Evolutionary conservation across 2,329 filamentous ascomycete genomes (phyloP), one percentile per base, ranked within the genome.

Genomic region (Leptoxyphium fumago): DNA sequence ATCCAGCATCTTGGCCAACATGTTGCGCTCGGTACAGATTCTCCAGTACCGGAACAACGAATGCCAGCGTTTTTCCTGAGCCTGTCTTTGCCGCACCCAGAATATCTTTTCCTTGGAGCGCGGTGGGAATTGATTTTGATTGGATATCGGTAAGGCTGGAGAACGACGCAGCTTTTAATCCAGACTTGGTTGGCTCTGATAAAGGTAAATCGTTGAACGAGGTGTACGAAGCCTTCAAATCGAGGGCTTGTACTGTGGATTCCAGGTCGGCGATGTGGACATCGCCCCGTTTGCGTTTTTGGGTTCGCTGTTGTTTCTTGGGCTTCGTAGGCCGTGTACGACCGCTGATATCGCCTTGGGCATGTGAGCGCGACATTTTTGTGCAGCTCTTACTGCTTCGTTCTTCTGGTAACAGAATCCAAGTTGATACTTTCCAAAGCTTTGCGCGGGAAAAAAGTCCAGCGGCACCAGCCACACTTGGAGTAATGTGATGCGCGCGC

Each of bases 41-140:
- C 64, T 98, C 91, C 41, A 98, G 74, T 0, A 96, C 81, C 1
- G 91, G 91, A 2, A 96, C 70, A 7, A 98, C 67, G 61, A 98
- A 98, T 0, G 91, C 85, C 18, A 98, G 72, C 0, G 89, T 96
- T 70, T 96, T 96, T 58, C 89, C 89, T 59, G 84, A 93, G 42
- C 89, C 89, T 0, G 89, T 96, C 66, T 94, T 95, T 36, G 91
- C 91, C 5, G 91, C 91, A 38, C 88, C 91, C 36, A 98, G 78
- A 36, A 98, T 84, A 61, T 98, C 91, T 46, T 71, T 70, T 45
- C 85, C 84, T 63, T 93, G 84, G 50, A 98, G 73, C 8, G 85
- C 88, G 48, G 87, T 72, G 5, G 85, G 87, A 47, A 98, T 82
- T n/a, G 88, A 87, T 57, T 81, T 81, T 41, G 82, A 75, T 67